Percentiles rank a stretch among this genome's conserved stretches.
phyloP scores from a whole-genome alignment of 345 rosid species.

The Rhodomyrtus tomentosa region DNA sequence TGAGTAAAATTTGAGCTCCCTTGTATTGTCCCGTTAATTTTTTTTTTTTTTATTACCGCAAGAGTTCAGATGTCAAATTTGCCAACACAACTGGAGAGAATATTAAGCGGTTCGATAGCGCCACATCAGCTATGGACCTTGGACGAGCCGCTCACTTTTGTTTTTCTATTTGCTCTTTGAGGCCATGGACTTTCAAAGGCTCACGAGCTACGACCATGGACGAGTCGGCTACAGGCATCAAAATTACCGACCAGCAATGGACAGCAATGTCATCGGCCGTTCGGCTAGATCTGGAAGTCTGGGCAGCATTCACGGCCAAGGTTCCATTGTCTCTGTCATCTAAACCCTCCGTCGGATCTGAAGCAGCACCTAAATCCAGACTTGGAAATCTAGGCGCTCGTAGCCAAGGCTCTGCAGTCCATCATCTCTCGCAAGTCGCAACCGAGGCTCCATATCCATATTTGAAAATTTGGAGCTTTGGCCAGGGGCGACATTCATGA shows the following conservation, averaged over 20 bases:
- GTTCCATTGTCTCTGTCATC: neutral
- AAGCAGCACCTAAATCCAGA: neutral
- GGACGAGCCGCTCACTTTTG: too few relatives aligned
- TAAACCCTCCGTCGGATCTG: neutral
- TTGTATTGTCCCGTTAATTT: neutral
- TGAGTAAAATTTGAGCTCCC: neutral
- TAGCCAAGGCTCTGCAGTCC: neutral
- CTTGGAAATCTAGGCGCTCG: neutral
- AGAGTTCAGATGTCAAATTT: neutral
- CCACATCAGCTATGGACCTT: neutral
- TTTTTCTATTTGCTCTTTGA: neutral
- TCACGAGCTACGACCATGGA: neutral
- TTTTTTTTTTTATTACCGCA: neutral
- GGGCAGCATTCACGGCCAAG: neutral
- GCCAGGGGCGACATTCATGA: neutral
- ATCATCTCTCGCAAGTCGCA: neutral
- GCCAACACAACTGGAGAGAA: neutral
- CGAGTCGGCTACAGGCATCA: neutral
- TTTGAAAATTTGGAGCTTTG: neutral
- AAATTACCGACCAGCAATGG: neutral
- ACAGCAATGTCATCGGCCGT: accelerated
- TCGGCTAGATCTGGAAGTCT: neutral
- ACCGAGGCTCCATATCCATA: neutral
- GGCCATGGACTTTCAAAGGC: neutral
- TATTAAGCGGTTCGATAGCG: neutral